Base-by-base conservation (phyloP, 805 yeast genomes). In the Wickerhamiella qilinensis region DNA sequence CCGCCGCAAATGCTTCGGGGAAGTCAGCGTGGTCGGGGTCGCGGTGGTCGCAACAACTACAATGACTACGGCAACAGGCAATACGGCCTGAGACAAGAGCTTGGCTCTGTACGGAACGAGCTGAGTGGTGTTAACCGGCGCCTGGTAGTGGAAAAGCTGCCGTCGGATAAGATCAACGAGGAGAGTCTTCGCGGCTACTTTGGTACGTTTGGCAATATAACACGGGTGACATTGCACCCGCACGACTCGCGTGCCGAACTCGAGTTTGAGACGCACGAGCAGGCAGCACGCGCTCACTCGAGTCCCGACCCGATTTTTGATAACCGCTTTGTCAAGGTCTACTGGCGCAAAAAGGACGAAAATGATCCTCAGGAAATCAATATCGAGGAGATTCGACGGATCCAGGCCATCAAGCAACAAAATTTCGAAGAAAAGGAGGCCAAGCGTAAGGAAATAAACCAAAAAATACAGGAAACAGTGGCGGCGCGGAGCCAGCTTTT, bases 321-420 rank as follows among this genome's bases (percentile, higher is more conserved):
- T 38, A 68, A 68, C 54, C 60, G 73, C 37, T 67, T 67, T 43
- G 60, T 68, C 43, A 68, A 68, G 48, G 60, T 68, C 30, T 66
- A 51, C 49, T 68, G 66, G 64, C 57, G 59, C 19, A 45, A 43
- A 33, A 42, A 47, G 32, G 40, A 33, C 32, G 39, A 40, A 9
- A 37, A 41, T 31, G 46, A 48, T 27, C 43, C 45, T 18, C 45
- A 42, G 38, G 47, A 46, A 35, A 36, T 62, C 20, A 64, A 66
- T 38, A 30, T 62, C n/a, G 68, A 64, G 29, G 59, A 53, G 9
- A 54, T 64, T 38, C 53, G 52, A 21, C 48, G 50, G 21, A 45
- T 54, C 41, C 71, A 65, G 46, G 56, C 46, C 5, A 60, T 54
- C 39, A 60, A 56, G 44, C 73, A 68, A 46, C 52, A 49, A 41